Percentiles rank a stretch among this genome's conserved stretches.
Evolutionary conservation across 106 monocot genomes (phyloP).

Genomic region (Acanthochlamys bracteata): DNA sequence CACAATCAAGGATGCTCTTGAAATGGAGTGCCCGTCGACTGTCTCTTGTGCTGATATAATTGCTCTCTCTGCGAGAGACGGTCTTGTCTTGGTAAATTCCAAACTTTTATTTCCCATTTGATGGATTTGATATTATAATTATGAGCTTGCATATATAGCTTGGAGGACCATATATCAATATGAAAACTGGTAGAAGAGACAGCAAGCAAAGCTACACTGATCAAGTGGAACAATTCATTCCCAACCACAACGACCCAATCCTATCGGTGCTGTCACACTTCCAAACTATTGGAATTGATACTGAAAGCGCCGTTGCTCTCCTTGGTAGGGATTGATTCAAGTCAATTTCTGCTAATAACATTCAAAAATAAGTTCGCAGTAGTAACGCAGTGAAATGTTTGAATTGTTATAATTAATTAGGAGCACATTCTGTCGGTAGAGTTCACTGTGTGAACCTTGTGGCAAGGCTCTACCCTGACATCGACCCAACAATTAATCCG

Average conservation of each 20-base stretch:
- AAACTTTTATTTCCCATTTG: too few species aligned
- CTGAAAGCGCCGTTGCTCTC: slow-evolving; percentile 31
- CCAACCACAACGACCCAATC: slow-evolving; percentile 53
- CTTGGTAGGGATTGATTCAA: slow-evolving; percentile 16
- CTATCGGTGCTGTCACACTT: slow-evolving; percentile 39
- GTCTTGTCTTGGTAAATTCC: slow-evolving; percentile 17
- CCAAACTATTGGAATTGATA: slow-evolving; percentile 29
- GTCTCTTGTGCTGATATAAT: slow-evolving; percentile 69
- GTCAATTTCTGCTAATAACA: too few species aligned
- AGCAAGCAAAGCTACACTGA: slow-evolving; percentile 30
- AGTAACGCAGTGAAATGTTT: too few species aligned
- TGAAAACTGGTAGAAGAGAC: slow-evolving; percentile 57
- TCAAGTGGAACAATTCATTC: slow-evolving; percentile 26
- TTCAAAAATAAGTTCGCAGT: too few species aligned
- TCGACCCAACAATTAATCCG: slow-evolving; percentile 48
- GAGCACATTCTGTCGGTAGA: slow-evolving; percentile 62
- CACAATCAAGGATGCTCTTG: slow-evolving; percentile 44
- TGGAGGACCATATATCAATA: slow-evolving; percentile 35
- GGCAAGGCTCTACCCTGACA: slow-evolving; percentile 34
- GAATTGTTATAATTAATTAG: slow-evolving; percentile 6
- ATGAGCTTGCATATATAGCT: slow-evolving; percentile 15
- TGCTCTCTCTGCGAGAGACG: slow-evolving; percentile 54
- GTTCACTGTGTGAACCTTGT: slow-evolving; percentile 58
- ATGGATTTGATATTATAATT: not conserved
- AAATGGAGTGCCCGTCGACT: slow-evolving; percentile 44